These are phyloP conservation scores for Neolentinus lepideus DNA, from an alignment of 1,284 basidiomycete genomes.

Conservation along the genomic window DNA sequence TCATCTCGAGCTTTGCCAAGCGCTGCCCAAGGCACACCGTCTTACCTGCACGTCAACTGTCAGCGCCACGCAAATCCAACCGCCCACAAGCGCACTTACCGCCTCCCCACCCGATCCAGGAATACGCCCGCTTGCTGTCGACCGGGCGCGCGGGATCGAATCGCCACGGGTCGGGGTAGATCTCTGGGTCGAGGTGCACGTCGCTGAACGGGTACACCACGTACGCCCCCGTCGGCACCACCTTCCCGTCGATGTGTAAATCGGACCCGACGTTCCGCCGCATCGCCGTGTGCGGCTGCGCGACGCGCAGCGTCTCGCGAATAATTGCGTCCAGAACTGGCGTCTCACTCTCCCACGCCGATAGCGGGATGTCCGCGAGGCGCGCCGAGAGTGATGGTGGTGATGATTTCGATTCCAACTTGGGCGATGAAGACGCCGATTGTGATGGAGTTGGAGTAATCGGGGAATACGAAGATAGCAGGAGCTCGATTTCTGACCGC, in stretches of 20 bases:
- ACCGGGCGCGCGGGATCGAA: constrained; percentile 54
- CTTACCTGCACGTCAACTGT: constrained; percentile 39
- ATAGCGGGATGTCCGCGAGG: constrained; percentile 55
- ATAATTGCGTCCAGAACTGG: constrained; percentile 65
- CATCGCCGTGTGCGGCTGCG: constrained; percentile 73
- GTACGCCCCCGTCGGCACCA: constrained; percentile 62
- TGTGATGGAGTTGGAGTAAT: constrained; percentile 13
- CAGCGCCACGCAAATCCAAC: not conserved
- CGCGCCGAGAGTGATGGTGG: constrained; percentile 32
- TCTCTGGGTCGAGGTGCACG: constrained; percentile 59
- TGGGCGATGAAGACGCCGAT: not conserved
- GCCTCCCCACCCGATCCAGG: constrained; percentile 71
- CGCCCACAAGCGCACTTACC: constrained; percentile 33
- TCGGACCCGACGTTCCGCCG: constrained; percentile 66
- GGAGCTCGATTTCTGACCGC: constrained; percentile 47
- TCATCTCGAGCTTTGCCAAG: constrained; percentile 63
- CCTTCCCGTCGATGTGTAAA: constrained; percentile 53
- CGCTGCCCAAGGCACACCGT: constrained; percentile 63
- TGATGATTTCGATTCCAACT: constrained; percentile 9
- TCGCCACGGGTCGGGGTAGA: constrained; percentile 68
- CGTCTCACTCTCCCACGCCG: constrained; percentile 58
- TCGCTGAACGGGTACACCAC: constrained; percentile 73
- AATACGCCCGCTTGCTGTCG: constrained; percentile 42
- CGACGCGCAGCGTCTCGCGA: constrained; percentile 65
- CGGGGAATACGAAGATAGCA: constrained; percentile 44